Conservation (phyloP, 116 monocot species). For the Dioscorea cayenensis region DNA sequence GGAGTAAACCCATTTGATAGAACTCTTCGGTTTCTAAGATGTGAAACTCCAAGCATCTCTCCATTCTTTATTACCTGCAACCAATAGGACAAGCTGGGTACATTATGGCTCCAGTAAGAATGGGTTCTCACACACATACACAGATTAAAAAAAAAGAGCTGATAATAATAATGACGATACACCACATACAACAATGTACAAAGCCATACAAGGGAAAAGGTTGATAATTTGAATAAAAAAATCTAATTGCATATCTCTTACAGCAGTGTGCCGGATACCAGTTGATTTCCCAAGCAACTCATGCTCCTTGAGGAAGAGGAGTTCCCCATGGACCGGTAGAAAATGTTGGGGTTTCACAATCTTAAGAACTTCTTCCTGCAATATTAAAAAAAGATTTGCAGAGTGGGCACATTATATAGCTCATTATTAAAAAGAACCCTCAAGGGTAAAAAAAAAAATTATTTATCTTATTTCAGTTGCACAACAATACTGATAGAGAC, state of each 20-base stretch:
- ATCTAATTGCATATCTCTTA: constrained; percentile 25
- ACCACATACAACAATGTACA: too few species aligned
- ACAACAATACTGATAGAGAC: too few species aligned
- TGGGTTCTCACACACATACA: too few species aligned
- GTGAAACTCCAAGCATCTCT: constrained; percentile 99
- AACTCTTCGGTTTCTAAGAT: constrained; percentile 93
- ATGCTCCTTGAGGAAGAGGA: constrained; percentile 95
- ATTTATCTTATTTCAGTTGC: too few species aligned
- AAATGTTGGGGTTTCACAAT: constrained; percentile 99
- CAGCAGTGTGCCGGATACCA: constrained; percentile 88
- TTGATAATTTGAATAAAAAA: too few species aligned
- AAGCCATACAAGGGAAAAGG: too few species aligned
- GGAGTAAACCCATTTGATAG: constrained; percentile 83
- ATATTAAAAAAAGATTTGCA: constrained; percentile 1
- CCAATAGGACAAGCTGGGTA: constrained; percentile 2
- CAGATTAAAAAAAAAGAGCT: too few species aligned
- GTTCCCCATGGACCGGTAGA: constrained; percentile 94
- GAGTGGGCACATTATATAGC: neutral
- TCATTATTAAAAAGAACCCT: neutral
- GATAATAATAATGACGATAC: too few species aligned
- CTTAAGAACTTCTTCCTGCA: constrained; percentile 92
- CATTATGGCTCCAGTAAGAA: neutral
- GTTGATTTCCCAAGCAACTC: constrained; percentile 90
- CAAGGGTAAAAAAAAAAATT: too few species aligned
- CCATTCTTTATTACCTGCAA: constrained; percentile 93